Evolutionary conservation across 371 early-diverging fungal species (phyloP).

Genomic region (Mycotypha africana): DNA sequence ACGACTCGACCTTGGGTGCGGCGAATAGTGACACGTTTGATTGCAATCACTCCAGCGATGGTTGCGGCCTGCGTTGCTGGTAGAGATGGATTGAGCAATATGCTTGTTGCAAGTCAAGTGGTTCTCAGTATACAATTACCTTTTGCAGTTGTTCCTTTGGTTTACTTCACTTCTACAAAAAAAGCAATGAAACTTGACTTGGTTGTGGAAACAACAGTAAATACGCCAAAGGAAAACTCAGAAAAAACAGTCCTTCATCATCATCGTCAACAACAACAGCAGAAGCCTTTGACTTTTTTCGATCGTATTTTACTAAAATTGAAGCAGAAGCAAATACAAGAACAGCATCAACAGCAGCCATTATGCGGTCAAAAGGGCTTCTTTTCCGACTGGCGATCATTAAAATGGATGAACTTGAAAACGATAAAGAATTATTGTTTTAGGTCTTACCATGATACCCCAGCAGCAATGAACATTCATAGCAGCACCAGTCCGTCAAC

Average conservation of each 20-base stretch:
- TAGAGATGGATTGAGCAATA: constrained; percentile 53
- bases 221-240: not conserved
- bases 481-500: not conserved
- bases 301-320: constrained; percentile 11
- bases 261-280: not conserved
- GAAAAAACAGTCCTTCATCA: not conserved
- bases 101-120: constrained; percentile 75
- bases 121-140: constrained; percentile 75
- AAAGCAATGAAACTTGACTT: constrained; percentile 44
- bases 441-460: no score
- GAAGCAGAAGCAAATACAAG: no score
- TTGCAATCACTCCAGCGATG: constrained; percentile 77
- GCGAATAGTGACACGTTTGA: constrained; percentile 59
- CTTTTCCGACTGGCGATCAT: constrained; percentile 13
- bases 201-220: constrained; percentile 15
- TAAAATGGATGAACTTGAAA: constrained; percentile 8
- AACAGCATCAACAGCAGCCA: no score
- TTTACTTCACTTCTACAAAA: constrained; percentile 59
- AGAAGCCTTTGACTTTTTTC: constrained; percentile 13
- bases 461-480: no score
- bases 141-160: constrained; percentile 76
- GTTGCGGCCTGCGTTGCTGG: constrained; percentile 63
- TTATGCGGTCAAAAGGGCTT: no score
- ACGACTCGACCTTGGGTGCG: constrained; percentile 68
- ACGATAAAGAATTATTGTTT: constrained; percentile 9